These are phyloP conservation scores for Ogataea hybrid DNA, from an alignment of 1,139 yeast genomes.

Conservation along the genomic window DNA sequence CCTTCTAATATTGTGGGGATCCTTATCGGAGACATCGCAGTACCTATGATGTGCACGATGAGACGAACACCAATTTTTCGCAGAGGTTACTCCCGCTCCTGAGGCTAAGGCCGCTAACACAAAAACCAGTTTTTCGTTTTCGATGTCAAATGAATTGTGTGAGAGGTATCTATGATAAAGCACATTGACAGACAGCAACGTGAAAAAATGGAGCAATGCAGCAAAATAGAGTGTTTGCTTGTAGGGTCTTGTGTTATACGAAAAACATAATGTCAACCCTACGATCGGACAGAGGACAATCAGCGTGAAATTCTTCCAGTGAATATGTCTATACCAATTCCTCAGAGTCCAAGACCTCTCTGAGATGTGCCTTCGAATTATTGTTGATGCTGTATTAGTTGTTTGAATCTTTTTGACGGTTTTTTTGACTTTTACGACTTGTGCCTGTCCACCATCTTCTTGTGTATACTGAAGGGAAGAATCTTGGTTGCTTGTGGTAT, in stretches of 20 bases:
- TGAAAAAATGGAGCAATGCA: constrained; percentile 39
- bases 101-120: constrained; percentile 54
- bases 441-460: background rate
- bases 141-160: constrained; percentile 50
- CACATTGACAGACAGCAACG: constrained; percentile 44
- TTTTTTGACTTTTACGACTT: constrained; percentile 15
- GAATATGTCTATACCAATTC: constrained; percentile 37
- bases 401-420: constrained; percentile 23
- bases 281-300: constrained; percentile 31
- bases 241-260: constrained; percentile 22
- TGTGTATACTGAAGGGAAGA: background rate
- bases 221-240: constrained; percentile 34
- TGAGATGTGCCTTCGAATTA: constrained; percentile 30
- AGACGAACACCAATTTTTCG: constrained; percentile 60
- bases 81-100: constrained; percentile 61
- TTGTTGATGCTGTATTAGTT: constrained; percentile 18
- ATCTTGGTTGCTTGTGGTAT: background rate
- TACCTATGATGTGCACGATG: constrained; percentile 73
- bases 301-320: constrained; percentile 33
- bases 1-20: constrained; percentile 62
- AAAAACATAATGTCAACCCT: constrained; percentile 24
- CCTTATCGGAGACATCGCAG: constrained; percentile 58
- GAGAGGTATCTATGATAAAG: constrained; percentile 70
- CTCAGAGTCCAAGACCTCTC: constrained; percentile 37
- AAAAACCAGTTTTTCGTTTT: constrained; percentile 37